phyloP scores from a whole-genome alignment of 2,329 filamentous ascomycete species.

The Verticillium dahliae region DNA sequence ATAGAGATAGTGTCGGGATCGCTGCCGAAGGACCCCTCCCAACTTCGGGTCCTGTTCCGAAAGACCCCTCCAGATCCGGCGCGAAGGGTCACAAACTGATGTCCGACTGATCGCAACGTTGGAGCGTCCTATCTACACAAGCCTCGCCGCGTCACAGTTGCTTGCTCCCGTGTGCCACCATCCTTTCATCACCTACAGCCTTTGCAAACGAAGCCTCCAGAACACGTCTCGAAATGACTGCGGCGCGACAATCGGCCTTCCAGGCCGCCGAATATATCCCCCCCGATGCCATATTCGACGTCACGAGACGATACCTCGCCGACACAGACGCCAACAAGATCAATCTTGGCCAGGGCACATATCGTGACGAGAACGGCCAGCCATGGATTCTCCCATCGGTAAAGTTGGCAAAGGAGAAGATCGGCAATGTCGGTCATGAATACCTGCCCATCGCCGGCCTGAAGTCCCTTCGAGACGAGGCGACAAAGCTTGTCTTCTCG shows the following conservation, averaged over 20 bases:
- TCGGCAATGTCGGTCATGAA: constrained; percentile 22
- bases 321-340: constrained; percentile 25
- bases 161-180: too few relatives aligned
- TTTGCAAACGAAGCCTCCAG: background rate
- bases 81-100: background rate
- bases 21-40: background rate
- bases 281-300: constrained; percentile 25
- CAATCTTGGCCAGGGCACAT: constrained; percentile 30
- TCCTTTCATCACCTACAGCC: too few relatives aligned
- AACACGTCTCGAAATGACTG: constrained; percentile 2
- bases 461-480: constrained; percentile 21
- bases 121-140: too few relatives aligned
- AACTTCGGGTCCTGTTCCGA: background rate
- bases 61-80: background rate
- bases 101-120: too few relatives aligned
- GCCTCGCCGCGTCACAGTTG: too few relatives aligned
- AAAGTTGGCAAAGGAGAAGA: constrained; percentile 15
- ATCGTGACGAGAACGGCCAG: constrained; percentile 28
- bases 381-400: constrained; percentile 33
- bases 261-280: constrained; percentile 16
- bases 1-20: background rate
- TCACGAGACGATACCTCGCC: constrained; percentile 23
- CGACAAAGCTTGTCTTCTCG: constrained; percentile 23
- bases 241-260: constrained; percentile 12
- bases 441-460: constrained; percentile 29